Percentiles rank a stretch among this genome's conserved stretches.
These are phyloP conservation scores for Suillus clintonianus DNA, from an alignment of 768 basidiomycete genomes.

Conservation along the genomic window DNA sequence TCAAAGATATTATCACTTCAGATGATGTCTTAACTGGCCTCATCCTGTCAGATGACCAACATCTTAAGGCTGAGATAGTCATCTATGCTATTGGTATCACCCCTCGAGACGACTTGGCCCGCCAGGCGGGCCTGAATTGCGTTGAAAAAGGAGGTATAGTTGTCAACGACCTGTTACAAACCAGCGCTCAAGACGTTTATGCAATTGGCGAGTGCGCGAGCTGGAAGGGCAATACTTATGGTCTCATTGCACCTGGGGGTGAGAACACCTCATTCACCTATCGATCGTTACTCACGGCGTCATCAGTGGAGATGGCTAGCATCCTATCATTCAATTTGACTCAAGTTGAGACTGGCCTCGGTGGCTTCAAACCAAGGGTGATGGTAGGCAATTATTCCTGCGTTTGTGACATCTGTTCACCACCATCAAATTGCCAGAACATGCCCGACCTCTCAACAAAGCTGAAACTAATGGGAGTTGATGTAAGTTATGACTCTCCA, in stretches of 20 bases:
- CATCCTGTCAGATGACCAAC: constrained; percentile 47
- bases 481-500: constrained; percentile 35
- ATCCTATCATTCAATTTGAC: constrained; percentile 74
- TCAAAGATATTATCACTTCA: constrained; percentile 38
- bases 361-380: constrained; percentile 42
- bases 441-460: constrained; percentile 71
- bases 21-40: constrained; percentile 48
- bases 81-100: constrained; percentile 72
- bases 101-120: constrained; percentile 69
- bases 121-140: constrained; percentile 51
- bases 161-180: constrained; percentile 58
- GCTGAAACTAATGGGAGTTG: constrained; percentile 58
- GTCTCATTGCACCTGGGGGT: constrained; percentile 73
- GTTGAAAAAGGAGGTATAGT: constrained; percentile 54
- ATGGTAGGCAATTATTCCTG: constrained; percentile 35
- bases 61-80: constrained; percentile 52
- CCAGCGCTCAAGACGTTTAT: constrained; percentile 59
- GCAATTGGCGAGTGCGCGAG: constrained; percentile 79
- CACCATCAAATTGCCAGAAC: constrained; percentile 34
- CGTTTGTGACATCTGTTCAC: not conserved
- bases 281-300: not conserved
- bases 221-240: constrained; percentile 70
- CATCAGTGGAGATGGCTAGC: constrained; percentile 67
- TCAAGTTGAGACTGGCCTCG: constrained; percentile 45
- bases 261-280: constrained; percentile 9